A percentile compares a stretch with the other conserved stretches of the same genome.
Conservation (phyloP, 257 asterid species). For the Solanum virginianum region DNA sequence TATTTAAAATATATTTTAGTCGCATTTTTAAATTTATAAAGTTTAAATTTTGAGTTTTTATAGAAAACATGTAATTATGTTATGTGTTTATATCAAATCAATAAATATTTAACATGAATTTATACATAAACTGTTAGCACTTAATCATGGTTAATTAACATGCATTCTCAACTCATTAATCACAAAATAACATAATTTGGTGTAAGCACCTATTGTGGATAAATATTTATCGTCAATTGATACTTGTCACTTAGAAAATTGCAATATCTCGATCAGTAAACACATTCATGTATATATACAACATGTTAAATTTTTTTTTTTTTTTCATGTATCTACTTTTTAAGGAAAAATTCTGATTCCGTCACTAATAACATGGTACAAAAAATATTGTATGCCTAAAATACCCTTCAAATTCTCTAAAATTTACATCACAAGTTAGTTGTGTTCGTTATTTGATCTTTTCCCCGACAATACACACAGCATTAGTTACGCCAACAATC, state of each 20-base stretch:
- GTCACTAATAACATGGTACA: not conserved
- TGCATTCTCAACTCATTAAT: not conserved
- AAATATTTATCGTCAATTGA: not conserved
- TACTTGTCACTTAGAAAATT: not conserved
- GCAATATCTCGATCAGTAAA: not conserved
- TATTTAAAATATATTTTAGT: not conserved
- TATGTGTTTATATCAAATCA: not conserved
- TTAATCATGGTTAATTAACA: no score
- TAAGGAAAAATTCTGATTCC: fast-evolving
- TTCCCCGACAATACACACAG: not conserved
- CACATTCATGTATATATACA: not conserved
- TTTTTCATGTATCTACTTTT: not conserved
- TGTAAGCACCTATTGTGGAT: not conserved
- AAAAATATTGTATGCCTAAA: not conserved
- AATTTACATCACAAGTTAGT: conserved; percentile 1
- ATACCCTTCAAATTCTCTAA: not conserved
- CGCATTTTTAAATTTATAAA: not conserved
- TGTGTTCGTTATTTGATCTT: conserved; percentile 13
- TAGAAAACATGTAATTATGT: no score
- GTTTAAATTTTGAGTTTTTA: not conserved
- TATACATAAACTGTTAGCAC: no score
- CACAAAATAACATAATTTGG: not conserved
- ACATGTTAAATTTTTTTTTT: not conserved
- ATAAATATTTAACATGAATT: not conserved
- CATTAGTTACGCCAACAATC: conserved; percentile 28